phyloP scores from a whole-genome alignment of 306 rosid genomes.

The Cyamopsis tetragonoloba region DNA sequence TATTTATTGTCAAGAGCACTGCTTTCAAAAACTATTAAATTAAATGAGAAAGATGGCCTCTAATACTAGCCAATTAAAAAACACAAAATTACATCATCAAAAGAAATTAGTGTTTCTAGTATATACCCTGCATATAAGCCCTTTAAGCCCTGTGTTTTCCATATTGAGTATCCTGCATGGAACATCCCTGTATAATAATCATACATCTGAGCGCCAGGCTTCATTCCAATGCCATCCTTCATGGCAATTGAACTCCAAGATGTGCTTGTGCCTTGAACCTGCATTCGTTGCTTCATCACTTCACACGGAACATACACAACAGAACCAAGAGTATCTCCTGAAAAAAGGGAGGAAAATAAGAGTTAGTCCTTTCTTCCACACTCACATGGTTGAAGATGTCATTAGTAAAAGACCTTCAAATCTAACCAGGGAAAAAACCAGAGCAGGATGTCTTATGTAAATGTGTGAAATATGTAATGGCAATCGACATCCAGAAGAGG shows the following conservation, averaged over 20 bases:
- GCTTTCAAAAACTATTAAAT: background rate
- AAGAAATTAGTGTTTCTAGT: slow-evolving; percentile 9
- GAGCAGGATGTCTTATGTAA: background rate
- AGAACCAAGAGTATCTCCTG: slow-evolving; percentile 94
- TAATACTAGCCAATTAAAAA: background rate
- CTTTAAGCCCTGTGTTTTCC: slow-evolving; percentile 69
- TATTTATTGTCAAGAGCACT: background rate
- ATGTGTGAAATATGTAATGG: background rate
- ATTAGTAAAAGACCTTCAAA: slow-evolving; percentile 7
- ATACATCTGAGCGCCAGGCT: slow-evolving; percentile 55
- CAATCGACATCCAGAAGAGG: slow-evolving; percentile 6
- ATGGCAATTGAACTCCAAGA: slow-evolving; percentile 61
- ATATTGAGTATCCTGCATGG: slow-evolving; percentile 81
- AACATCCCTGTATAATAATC: slow-evolving; percentile 79
- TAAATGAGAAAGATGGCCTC: slow-evolving; percentile 2
- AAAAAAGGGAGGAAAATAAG: slow-evolving; percentile 28
- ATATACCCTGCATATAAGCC: slow-evolving; percentile 88
- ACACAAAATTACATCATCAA: background rate
- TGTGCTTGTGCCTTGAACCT: slow-evolving; percentile 74
- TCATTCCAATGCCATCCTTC: slow-evolving; percentile 46
- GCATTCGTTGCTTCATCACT: slow-evolving; percentile 94
- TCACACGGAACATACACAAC: slow-evolving; percentile 94
- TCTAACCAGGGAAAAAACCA: background rate
- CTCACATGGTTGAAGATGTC: slow-evolving; percentile 17
- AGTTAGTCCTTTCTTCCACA: slow-evolving; percentile 18